Evolutionary conservation across 2,329 filamentous ascomycete genomes (phyloP).

Genomic region (Sporothrix schenckii): DNA sequence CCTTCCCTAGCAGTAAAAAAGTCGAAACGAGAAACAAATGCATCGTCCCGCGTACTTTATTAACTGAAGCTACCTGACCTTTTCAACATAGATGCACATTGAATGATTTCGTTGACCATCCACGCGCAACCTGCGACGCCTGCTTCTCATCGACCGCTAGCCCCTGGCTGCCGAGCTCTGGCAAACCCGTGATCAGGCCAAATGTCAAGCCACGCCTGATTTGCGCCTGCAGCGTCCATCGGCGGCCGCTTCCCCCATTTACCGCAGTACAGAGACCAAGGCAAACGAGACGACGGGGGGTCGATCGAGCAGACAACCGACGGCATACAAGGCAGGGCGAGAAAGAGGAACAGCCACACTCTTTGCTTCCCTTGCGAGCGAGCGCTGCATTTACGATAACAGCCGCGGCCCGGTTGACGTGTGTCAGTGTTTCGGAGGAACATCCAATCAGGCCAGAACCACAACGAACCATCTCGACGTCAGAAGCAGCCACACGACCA

Average conservation of each 20-base stretch:
- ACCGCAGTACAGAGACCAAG: neutral
- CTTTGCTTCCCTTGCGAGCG: neutral
- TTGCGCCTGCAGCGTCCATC: constrained; percentile 17
- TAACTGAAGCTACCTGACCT: neutral
- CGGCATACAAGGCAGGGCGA: neutral
- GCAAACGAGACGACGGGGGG: neutral
- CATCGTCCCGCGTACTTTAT: neutral
- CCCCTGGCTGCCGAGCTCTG: neutral
- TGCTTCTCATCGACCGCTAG: neutral
- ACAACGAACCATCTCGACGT: neutral
- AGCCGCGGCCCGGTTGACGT: neutral
- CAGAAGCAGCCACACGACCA: neutral
- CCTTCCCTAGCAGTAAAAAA: constrained; percentile 22
- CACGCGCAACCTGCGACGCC: neutral
- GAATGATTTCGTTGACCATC: neutral
- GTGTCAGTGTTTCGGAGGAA: constrained; percentile 13
- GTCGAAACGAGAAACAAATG: constrained; percentile 5
- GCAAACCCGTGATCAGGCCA: constrained; percentile 2
- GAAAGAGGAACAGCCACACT: neutral
- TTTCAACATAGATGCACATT: neutral
- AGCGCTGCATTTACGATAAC: neutral
- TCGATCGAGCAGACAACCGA: constrained; percentile 2
- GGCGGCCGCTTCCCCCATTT: constrained; percentile 1
- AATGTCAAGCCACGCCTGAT: constrained; percentile 22
- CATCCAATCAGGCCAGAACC: neutral